Evolutionary conservation across 2,329 filamentous ascomycete species (phyloP).

Genomic region (Lachnellula arida): DNA sequence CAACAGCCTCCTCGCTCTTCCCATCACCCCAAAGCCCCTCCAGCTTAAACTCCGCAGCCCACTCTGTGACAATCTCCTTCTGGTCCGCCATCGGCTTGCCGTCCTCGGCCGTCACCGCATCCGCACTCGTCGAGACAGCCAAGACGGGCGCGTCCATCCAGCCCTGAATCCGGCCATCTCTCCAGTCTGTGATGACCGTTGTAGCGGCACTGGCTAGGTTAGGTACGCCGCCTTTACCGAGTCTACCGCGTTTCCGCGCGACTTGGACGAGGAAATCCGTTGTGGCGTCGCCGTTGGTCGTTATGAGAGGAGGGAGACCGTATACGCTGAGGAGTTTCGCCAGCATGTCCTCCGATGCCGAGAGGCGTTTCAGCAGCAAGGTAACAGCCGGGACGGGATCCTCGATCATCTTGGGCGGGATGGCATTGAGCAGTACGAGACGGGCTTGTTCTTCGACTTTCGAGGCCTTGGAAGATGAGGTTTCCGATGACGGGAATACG

Average conservation of each 20-base stretch:
- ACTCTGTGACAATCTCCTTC: conserved; percentile 85
- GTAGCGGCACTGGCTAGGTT: conserved; percentile 85
- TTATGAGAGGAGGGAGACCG: conserved; percentile 73
- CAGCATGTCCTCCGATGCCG: conserved; percentile 66
- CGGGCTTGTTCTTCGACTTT: conserved; percentile 73
- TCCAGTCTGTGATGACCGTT: conserved; percentile 93
- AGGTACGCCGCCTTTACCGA: conserved; percentile 85
- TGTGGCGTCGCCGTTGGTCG: conserved; percentile 66
- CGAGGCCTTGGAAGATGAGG: conserved; percentile 45
- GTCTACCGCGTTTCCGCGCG: conserved; percentile 82
- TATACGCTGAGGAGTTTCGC: conserved; percentile 80
- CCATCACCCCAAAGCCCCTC: conserved; percentile 84
- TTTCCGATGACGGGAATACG: conserved; percentile 72
- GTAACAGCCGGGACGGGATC: conserved; percentile 85
- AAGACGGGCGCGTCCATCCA: conserved; percentile 77
- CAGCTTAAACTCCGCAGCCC: conserved; percentile 92
- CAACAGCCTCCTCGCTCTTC: conserved; percentile 15
- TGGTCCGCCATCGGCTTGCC: conserved; percentile 54
- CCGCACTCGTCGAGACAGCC: conserved; percentile 43
- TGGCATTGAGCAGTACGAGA: conserved; percentile 81
- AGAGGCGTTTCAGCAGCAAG: conserved; percentile 77
- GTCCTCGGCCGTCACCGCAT: conserved; percentile 35
- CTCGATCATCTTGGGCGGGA: conserved; percentile 90
- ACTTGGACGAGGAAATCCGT: conserved; percentile 94
- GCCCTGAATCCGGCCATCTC: conserved; percentile 89